phyloP scores from a whole-genome alignment of 176 grass and related monocot genomes.

The Musa itinerans region DNA sequence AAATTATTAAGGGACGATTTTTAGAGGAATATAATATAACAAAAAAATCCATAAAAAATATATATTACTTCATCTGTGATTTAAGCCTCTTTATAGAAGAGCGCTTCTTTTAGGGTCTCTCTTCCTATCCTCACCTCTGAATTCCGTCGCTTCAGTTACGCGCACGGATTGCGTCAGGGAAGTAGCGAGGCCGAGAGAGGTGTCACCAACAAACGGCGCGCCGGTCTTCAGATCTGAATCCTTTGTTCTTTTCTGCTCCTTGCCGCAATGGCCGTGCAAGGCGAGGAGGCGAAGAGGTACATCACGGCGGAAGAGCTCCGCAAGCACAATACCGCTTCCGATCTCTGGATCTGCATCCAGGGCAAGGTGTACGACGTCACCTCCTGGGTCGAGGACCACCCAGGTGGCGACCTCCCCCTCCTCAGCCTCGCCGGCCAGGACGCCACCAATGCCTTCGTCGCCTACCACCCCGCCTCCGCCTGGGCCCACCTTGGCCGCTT shows the following conservation, averaged over 20 bases:
- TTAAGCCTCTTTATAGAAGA: no score
- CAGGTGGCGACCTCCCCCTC: slow-evolving; percentile 61
- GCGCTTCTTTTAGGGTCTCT: no score
- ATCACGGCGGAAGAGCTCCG: slow-evolving; percentile 58
- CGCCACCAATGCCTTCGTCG: slow-evolving; percentile 68
- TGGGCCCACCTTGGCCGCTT: slow-evolving; percentile 48
- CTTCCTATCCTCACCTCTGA: no score
- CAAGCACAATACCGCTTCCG: slow-evolving; percentile 27
- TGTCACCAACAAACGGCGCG: no score
- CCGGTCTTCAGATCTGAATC: no score
- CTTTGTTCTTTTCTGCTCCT: background rate
- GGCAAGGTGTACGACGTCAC: slow-evolving; percentile 89
- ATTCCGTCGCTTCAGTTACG: no score
- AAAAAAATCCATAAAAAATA: no score
- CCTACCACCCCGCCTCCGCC: slow-evolving; percentile 62
- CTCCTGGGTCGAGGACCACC: slow-evolving; percentile 48
- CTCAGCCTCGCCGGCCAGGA: slow-evolving; percentile 65
- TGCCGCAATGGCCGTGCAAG: background rate
- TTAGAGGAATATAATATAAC: no score
- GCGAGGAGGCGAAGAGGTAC: slow-evolving; percentile 13
- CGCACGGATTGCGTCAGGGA: no score
- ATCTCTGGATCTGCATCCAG: slow-evolving; percentile 85
- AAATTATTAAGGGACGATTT: no score
- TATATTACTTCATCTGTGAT: no score
- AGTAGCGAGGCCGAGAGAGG: no score